Base-by-base conservation (phyloP, 2,329 filamentous ascomycete species). In the Blumeria hordei region DNA sequence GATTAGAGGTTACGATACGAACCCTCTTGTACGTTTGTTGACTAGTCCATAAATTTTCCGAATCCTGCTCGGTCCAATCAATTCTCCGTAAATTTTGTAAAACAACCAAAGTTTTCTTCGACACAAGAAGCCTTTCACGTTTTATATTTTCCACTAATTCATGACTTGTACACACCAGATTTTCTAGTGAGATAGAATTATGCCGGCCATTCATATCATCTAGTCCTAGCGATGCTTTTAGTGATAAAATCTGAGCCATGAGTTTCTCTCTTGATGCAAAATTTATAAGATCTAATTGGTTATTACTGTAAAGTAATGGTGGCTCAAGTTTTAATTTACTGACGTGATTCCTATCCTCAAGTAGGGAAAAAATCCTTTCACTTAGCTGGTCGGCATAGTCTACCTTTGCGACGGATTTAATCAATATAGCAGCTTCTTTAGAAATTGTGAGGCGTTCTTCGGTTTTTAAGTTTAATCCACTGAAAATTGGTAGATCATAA, bases 181-280 rank as follows among this genome's bases (percentile, higher is more conserved):
- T 54, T 1, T 57, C 34, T 1, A 61, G 58, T 54, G 61, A 64
- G 36, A 44, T 52, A 7, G 64, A 43, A 6, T 62, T 61, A 39
- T 66, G 60, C 54, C 59, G 58, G 4, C 59, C 60, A 28, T 62
- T 60, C 3, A 61, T 58, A 37, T 62, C 58, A 2, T 66, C 56
- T 1, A 59, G 34, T 54, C 66, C 65, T 28, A 63, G 49, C 0
- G 65, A 64, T 32, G 66, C 54, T 32, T 58, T 62, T 3, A 65
- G 56, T 57, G 64, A 60, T 54, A 58, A 39, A 9, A 63, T 44
- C 16, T 58, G 57, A 16, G 62, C 57, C 28, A 65, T 63, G 33
- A 64, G 63, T 1, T 55, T 58, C 6, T 64, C 57, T 49, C 60
- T 59, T 21, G 54, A 56, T 7, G 56, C 60, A 57, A 66, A 66